phyloP scores from a whole-genome alignment of 2,329 filamentous ascomycete genomes.

The Fusarium tjaetaba region DNA sequence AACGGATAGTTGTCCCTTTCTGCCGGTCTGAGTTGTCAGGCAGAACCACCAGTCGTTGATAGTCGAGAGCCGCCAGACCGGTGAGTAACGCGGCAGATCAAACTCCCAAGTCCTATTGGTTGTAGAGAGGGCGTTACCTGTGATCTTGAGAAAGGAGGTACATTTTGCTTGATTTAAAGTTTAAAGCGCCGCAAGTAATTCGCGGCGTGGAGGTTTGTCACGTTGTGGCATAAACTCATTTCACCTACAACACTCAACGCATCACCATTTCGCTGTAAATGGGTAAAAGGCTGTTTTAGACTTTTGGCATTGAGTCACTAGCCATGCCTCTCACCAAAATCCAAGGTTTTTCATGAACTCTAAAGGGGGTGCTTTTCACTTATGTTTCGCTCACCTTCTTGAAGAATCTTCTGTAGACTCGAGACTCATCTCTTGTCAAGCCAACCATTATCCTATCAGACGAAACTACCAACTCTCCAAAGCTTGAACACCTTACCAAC shows the following conservation, averaged over 20 bases:
- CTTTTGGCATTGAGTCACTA: not conserved
- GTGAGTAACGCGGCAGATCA: not conserved
- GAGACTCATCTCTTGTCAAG: not conserved
- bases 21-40: not conserved
- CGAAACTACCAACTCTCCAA: too few relatives aligned
- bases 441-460: accelerated
- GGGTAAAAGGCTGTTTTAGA: not conserved
- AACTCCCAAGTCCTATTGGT: accelerated
- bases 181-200: not conserved
- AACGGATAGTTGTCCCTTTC: accelerated
- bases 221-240: not conserved
- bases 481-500: not conserved
- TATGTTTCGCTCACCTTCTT: not conserved
- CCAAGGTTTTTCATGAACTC: accelerated
- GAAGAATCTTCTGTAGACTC: not conserved
- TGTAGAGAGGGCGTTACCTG: accelerated
- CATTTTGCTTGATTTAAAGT: not conserved
- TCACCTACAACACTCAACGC: accelerated
- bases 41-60: not conserved
- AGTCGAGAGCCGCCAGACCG: not conserved
- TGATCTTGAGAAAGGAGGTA: accelerated
- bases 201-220: not conserved
- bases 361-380: accelerated
- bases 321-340: accelerated
- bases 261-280: not conserved